Conservation (phyloP, 495 filamentous ascomycete species). For the Aspergillus egyptiacus region DNA sequence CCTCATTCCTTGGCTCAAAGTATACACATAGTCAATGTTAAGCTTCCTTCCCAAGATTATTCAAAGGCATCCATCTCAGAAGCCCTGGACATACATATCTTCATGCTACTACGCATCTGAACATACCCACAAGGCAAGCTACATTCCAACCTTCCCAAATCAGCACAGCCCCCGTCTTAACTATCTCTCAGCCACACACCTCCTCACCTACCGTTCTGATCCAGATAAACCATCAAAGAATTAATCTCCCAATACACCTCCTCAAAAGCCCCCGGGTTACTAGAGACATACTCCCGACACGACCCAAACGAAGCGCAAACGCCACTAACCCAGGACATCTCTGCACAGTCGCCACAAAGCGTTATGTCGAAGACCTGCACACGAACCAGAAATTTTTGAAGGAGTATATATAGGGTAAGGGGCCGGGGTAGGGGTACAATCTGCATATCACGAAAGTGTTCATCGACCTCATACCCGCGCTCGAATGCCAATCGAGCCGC, state of each 20-base stretch:
- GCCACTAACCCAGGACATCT: constrained; percentile 33
- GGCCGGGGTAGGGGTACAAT: constrained; percentile 38
- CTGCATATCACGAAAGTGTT: constrained; percentile 56
- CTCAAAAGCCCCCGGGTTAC: constrained; percentile 55
- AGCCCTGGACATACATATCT: too few relatives aligned
- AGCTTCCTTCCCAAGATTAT: not conserved
- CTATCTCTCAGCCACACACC: not conserved
- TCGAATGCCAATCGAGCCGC: constrained; percentile 55
- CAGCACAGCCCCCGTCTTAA: not conserved
- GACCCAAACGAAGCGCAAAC: constrained; percentile 35
- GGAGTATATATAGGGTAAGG: not conserved
- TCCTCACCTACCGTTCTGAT: not conserved
- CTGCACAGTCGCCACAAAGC: constrained; percentile 63
- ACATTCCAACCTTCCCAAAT: too few relatives aligned
- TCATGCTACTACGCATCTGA: too few relatives aligned
- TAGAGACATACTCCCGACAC: constrained; percentile 57
- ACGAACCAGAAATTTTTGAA: not conserved
- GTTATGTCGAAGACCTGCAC: constrained; percentile 60
- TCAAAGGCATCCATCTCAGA: too few relatives aligned
- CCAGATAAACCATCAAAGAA: constrained; percentile 55
- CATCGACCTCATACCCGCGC: constrained; percentile 52
- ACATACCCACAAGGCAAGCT: too few relatives aligned
- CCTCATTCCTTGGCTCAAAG: too few relatives aligned
- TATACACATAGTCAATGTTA: too few relatives aligned
- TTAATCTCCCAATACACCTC: constrained; percentile 65